These are phyloP conservation scores for Podospora tetraspora DNA, from an alignment of 495 filamentous ascomycete genomes.

Conservation along the genomic window DNA sequence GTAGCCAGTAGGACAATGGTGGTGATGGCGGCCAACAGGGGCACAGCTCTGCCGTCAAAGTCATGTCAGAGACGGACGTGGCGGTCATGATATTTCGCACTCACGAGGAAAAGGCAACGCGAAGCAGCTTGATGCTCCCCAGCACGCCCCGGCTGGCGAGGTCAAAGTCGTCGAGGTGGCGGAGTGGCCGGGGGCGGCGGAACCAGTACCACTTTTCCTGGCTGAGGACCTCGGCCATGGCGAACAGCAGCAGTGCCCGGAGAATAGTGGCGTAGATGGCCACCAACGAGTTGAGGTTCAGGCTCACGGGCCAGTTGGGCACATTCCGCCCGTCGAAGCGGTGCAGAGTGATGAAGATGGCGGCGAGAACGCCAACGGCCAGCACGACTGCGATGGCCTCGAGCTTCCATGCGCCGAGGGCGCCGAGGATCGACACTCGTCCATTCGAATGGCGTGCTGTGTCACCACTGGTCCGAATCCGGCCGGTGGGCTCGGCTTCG, in stretches of 20 bases:
- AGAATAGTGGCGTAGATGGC: constrained; percentile 3
- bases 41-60: not conserved
- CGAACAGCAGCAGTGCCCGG: not conserved
- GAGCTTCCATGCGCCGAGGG: constrained; percentile 2
- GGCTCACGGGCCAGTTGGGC: constrained; percentile 3
- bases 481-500: too few relatives aligned
- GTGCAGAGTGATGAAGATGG: constrained; percentile 2
- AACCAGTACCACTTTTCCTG: constrained; percentile 15
- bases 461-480: too few relatives aligned
- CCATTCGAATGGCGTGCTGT: not conserved
- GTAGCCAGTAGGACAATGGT: constrained; percentile 1
- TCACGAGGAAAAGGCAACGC: not conserved
- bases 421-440: not conserved
- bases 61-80: not conserved
- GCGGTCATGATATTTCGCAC: not conserved
- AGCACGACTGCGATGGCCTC: constrained; percentile 1
- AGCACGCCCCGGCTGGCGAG: constrained; percentile 4
- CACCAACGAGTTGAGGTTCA: constrained; percentile 11
- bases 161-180: constrained; percentile 6
- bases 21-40: constrained; percentile 4
- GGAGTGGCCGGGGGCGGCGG: not conserved
- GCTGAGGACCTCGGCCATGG: constrained; percentile 9
- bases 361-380: not conserved
- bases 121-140: constrained; percentile 2
- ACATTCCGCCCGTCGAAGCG: constrained; percentile 5